Base-by-base conservation (phyloP, 352 stramenopile genomes). In the Phytophthora brassicae region DNA sequence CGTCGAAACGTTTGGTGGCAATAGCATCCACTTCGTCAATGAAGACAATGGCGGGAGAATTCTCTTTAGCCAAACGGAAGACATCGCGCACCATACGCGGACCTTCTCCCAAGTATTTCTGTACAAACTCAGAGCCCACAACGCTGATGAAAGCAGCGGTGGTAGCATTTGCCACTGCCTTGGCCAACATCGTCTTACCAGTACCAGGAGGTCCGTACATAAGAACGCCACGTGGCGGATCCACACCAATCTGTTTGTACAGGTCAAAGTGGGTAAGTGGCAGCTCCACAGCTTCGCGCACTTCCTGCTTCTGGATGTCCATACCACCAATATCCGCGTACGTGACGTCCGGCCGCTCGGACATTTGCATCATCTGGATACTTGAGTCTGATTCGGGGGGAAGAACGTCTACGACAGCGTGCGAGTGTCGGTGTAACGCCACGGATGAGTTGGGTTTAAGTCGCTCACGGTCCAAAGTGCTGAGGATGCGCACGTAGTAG, bases 21-120 rank as follows among this genome's bases (percentile, higher is more conserved):
- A 99, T 99, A 35, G 98, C 97, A 72, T 99, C 97, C 49, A 99
- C 98, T 75, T 99, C 97, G 77, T 99, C 98, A 66, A 99, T 99
- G 75, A 99, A 99, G 41, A 99, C 93, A 59, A 99, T 98, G 55
- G 93, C 96, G 8, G 97, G 97, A 38, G 97, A 96, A 78, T 99
- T 99, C 74, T 99, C 97, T 58, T 98, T 97, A 35, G 98, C 98
- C 17, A 99, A 88, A 6, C 97, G 94, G 77, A 99, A 99, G n/a
- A 99, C 97, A 75, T 99, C 97, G 52, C 98, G 95, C 52, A 99
- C 98, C 97, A 99, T 99, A 41, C 97, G 96, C 44, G 98, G 97
- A n/a, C 98, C 98, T 82, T 99, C 97, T 19, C 90, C 90, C 12
- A 99, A 70, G 68, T 99, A 99, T 80, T 99, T 99, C 74, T 99